Base-by-base conservation (phyloP, 495 filamentous ascomycete genomes). In the Penicillium waksmanii region DNA sequence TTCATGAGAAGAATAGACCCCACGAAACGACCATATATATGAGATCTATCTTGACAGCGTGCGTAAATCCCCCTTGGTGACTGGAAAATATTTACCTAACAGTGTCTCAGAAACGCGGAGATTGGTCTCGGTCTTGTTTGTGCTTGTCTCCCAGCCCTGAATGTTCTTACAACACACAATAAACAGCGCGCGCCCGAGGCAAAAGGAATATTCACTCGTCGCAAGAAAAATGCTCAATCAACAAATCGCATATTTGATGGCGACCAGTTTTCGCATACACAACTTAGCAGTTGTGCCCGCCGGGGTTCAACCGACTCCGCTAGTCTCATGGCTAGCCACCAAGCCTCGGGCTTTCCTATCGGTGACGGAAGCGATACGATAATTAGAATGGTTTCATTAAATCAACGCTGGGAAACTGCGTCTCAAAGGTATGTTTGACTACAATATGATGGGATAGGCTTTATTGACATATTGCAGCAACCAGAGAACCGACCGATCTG, bases 1-100 rank as follows among this genome's bases (percentile, higher is more conserved):
- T 72, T 3, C 50, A 62, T 8, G 62, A 66, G 21, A 60, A 34
- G 19, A 34, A 50, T 17, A 48, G 47, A 18, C 47, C 63, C 11
- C 56, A 71, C 54, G 34, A 65, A 48, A 73, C 70, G 2, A 58
- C 27, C 7, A 40, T 53, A 40, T 58, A 38, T 31, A 57, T 57
- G 55, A 57, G 35, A 17, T 57, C 55, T 12, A 57, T 57, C 3
- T 36, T 57, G 12, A 57, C 55, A 42, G 55, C 46, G 55, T 57
- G 19, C 25, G 55, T 56, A 7, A 2, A 5, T 31, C 17, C 23
- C n/a, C 3, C 12, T 40, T 2, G 12, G 5, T 13, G 8, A 3
- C 1, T 25, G 21, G 11, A 15, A n/a, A 27, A 25, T 5, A 9
- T 27, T 48, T 2, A 36, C 23, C 19, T 57, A 42, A 49, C 19